Evolutionary conservation across 139 green algal species (phyloP).

Genomic region (Micromonas commoda): DNA sequence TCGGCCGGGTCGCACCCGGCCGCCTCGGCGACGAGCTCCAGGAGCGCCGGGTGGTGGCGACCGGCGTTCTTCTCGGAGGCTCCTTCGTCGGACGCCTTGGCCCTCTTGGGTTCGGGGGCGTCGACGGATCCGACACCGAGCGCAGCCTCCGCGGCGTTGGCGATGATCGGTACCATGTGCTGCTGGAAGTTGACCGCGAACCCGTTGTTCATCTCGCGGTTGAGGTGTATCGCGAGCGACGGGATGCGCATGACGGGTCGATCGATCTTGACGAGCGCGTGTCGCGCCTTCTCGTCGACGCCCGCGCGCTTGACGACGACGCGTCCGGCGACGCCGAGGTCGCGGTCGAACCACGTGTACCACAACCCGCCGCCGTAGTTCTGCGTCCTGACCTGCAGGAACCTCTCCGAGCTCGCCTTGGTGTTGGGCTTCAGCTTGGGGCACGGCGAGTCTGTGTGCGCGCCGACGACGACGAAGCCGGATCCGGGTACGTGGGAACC

Average conservation of each 20-base stretch:
- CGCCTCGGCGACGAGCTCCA: conserved; percentile 67
- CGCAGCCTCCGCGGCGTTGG: conserved; percentile 41
- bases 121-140: conserved; percentile 1
- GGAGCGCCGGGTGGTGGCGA: conserved; percentile 64
- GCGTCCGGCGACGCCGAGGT: conserved; percentile 73
- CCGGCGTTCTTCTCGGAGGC: neutral
- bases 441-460: conserved; percentile 82
- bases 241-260: conserved; percentile 64
- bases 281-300: neutral
- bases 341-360: conserved; percentile 96
- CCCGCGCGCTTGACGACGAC: conserved; percentile 28
- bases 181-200: conserved; percentile 90
- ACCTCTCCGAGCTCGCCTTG: conserved; percentile 49
- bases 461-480: conserved; percentile 84
- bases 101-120: conserved; percentile 3
- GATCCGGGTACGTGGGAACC: conserved; percentile 63
- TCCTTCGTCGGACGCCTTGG: neutral
- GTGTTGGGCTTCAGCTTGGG: conserved; percentile 59
- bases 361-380: conserved; percentile 93
- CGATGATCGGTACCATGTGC: conserved; percentile 77
- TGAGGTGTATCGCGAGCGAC: conserved; percentile 77
- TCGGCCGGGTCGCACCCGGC: conserved; percentile 51
- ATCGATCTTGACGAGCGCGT: conserved; percentile 30
- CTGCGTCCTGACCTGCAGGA: conserved; percentile 60
- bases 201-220: conserved; percentile 62